Evolutionary conservation across 805 yeast species (phyloP).

Genomic region (Groenewaldozyma tartarivorans): DNA sequence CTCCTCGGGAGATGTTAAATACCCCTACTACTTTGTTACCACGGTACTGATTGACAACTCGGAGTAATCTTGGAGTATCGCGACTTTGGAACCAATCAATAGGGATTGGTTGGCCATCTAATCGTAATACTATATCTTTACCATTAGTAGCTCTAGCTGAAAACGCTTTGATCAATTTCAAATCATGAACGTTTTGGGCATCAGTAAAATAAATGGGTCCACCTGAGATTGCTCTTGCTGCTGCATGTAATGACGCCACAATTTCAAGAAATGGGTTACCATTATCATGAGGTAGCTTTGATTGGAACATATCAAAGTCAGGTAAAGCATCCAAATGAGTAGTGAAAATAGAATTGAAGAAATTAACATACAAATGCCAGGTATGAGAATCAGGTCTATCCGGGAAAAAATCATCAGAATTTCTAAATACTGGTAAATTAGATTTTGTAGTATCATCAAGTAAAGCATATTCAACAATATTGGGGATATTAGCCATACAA

Average conservation of each 20-base stretch:
- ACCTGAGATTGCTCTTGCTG: constrained; percentile 23
- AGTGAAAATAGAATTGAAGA: constrained; percentile 19
- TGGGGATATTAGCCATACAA: constrained; percentile 24
- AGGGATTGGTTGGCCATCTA: constrained; percentile 9
- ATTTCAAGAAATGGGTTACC: not conserved
- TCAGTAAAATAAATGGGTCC: constrained; percentile 26
- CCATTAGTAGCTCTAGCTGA: constrained; percentile 6
- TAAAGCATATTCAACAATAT: constrained; percentile 13
- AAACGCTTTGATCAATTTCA: constrained; percentile 11
- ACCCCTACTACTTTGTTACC: constrained; percentile 4
- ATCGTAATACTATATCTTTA: constrained; percentile 7
- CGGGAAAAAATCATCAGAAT: constrained; percentile 26
- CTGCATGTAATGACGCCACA: constrained; percentile 21
- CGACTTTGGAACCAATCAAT: constrained; percentile 13
- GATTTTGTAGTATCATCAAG: not conserved
- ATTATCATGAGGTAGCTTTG: constrained; percentile 11
- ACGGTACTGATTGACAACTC: constrained; percentile 6
- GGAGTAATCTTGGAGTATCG: constrained; percentile 6
- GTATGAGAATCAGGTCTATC: constrained; percentile 19
- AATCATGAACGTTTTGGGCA: constrained; percentile 16
- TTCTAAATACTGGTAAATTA: constrained; percentile 19
- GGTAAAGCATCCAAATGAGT: constrained; percentile 17
- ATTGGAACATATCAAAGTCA: constrained; percentile 27
- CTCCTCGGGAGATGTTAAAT: constrained; percentile 7
- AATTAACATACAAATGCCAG: constrained; percentile 24